Evolutionary conservation across 495 filamentous ascomycete genomes (phyloP).

Genomic region (Ascobolus immersus): DNA sequence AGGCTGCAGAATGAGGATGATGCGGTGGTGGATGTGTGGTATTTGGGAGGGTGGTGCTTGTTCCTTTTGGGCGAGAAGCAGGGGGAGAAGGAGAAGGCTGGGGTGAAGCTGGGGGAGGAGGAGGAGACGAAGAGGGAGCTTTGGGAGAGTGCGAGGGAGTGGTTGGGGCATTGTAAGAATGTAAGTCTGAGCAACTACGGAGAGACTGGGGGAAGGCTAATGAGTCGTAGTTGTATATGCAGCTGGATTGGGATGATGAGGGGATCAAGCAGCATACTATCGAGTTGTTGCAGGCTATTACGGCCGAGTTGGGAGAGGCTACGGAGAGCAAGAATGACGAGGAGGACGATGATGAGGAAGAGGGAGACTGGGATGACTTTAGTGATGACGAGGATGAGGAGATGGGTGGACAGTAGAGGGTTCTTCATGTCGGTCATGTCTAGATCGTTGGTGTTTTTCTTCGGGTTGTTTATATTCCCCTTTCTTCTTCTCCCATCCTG

Average conservation of each 20-base stretch:
- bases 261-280: constrained; percentile 36
- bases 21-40: constrained; percentile 82
- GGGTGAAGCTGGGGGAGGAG: constrained; percentile 12
- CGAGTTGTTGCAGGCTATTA: constrained; percentile 32
- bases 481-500: too few species aligned
- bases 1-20: constrained; percentile 69
- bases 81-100: constrained; percentile 6
- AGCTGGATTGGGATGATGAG: constrained; percentile 48
- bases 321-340: constrained; percentile 21
- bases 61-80: constrained; percentile 49
- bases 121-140: constrained; percentile 18
- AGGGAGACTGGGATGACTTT: constrained; percentile 23
- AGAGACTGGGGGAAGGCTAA: constrained; percentile 29
- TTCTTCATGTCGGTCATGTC: too few species aligned
- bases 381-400: constrained; percentile 29
- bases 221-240: constrained; percentile 31
- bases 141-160: constrained; percentile 20
- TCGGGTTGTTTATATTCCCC: too few species aligned
- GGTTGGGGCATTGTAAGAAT: constrained; percentile 11
- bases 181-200: constrained; percentile 6
- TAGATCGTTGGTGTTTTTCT: too few species aligned
- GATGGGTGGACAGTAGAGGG: too few species aligned
- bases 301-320: constrained; percentile 28
- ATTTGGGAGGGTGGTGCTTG: constrained; percentile 79
- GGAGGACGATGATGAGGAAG: constrained; percentile 21